Conservation (phyloP, 2,329 filamentous ascomycete species). For the Cladosporium phlei region DNA sequence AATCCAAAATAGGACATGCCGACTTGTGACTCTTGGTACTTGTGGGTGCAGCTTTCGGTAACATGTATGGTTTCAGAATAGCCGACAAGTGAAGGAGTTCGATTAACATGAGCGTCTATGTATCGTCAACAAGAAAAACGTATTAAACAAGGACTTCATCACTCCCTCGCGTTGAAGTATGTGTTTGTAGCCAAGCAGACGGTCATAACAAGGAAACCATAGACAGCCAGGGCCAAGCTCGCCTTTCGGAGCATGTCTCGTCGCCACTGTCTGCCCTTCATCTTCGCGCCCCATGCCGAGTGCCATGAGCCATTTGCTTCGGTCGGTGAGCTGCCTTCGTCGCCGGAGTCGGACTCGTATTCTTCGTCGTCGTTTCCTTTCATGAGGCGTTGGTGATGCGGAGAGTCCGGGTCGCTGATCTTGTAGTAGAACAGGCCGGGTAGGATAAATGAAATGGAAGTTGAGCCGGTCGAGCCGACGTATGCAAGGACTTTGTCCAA, state of each 20-base stretch:
- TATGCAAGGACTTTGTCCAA: conserved; percentile 90
- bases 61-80: too few relatives aligned
- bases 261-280: conserved; percentile 54
- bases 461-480: conserved; percentile 89
- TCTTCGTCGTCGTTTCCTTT: conserved; percentile 89
- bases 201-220: conserved; percentile 83
- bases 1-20: too few relatives aligned
- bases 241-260: conserved; percentile 62
- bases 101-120: too few relatives aligned
- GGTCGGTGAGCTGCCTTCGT: conserved; percentile 39
- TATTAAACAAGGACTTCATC: too few relatives aligned
- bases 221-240: conserved; percentile 71
- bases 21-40: too few relatives aligned
- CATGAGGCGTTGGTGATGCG: conserved; percentile 76
- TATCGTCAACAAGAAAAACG: too few relatives aligned
- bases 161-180: conserved; percentile 67
- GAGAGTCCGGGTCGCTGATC: conserved; percentile 83
- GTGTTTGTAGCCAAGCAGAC: conserved; percentile 82
- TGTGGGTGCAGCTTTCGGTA: too few relatives aligned
- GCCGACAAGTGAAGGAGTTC: too few relatives aligned
- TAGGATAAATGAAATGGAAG: conserved; percentile 93
- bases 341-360: conserved; percentile 54
- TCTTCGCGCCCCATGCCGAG: conserved; percentile 33
- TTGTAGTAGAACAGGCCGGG: conserved; percentile 98
- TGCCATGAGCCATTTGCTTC: conserved; percentile 48